Evolutionary conservation across 2,329 filamentous ascomycete genomes (phyloP), one percentile per base, ranked within the genome.

Genomic region (Cladobotryum protrusum): DNA sequence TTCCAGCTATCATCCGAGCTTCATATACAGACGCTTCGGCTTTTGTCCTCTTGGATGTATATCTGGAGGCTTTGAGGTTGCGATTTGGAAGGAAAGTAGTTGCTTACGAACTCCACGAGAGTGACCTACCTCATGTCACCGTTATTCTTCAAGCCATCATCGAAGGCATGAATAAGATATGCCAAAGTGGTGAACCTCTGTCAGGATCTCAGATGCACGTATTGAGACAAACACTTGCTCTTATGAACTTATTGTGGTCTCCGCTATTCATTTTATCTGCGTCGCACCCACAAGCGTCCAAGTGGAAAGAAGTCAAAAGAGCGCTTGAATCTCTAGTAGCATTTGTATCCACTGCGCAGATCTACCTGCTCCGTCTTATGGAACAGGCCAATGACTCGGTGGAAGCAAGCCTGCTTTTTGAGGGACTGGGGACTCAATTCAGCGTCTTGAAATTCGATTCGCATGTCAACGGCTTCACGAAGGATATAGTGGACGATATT

Each of bases 41-140:
- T 0, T 81, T 73, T 63, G 65, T 74, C 13, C 59, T 82, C 43
- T 56, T 82, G 6, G 71, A 79, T 40, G 68, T 78, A 15, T 81
- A 81, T 55, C 61, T 66, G 18, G 65, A 67, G 24, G 76, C 75
- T 2, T 51, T 79, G 8, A 60, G 64, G 24, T 56, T 59, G 12
- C 56, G 69, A 3, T 59, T 78, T 15, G 60, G 58, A 5, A 59
- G 59, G 14, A 61, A 65, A 5, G 61, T 61, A 15, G 52, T 72
- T 17, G 63, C 72, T 13, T 63, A 59, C 32, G 69, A 73, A 49
- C 59, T 76, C 17, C 58, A 56, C 18, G 61, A 64, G 13, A 62
- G 62, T 4, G 61, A 63, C 45, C 50, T 72, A 47, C 56, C 56
- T 7, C 63, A 67, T 14, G 49, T 73, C 17, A 44, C 66, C 12